These are phyloP conservation scores for Pelargonium australe DNA, from an alignment of 441 rosid genomes.

Conservation along the genomic window DNA sequence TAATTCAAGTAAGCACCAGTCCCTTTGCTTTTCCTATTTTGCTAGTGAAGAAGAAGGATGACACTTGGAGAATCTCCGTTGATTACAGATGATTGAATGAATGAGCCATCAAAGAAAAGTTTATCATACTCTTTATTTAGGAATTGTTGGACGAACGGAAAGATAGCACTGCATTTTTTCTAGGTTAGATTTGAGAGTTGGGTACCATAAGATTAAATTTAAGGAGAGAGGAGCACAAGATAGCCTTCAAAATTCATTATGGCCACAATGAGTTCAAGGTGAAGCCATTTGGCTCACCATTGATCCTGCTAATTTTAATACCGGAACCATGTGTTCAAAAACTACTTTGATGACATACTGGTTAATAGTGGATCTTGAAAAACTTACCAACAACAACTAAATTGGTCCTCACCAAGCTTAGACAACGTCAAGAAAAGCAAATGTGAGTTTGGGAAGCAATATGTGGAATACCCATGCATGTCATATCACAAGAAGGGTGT, in stretches of 20 bases:
- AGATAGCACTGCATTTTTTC: neutral
- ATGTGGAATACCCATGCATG: too few relatives aligned
- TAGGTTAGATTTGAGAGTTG: neutral
- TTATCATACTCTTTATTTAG: neutral
- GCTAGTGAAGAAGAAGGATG: conserved; percentile 6
- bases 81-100: neutral
- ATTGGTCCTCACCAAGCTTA: too few relatives aligned
- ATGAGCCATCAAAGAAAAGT: neutral
- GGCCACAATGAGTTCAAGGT: neutral
- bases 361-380: too few relatives aligned
- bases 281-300: neutral
- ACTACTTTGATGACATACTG: neutral
- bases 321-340: neutral
- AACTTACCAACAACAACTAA: too few relatives aligned
- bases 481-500: too few relatives aligned
- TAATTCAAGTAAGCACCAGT: neutral
- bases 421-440: too few relatives aligned
- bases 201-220: neutral
- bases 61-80: neutral
- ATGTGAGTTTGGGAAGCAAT: too few relatives aligned
- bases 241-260: neutral
- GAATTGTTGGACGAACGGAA: neutral
- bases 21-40: too few relatives aligned
- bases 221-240: neutral
- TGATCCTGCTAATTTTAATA: neutral